A percentile compares a stretch with the other conserved stretches of the same genome.
These are phyloP conservation scores for Botryococcus braunii DNA, from an alignment of 163 green algal species.

Conservation along the genomic window DNA sequence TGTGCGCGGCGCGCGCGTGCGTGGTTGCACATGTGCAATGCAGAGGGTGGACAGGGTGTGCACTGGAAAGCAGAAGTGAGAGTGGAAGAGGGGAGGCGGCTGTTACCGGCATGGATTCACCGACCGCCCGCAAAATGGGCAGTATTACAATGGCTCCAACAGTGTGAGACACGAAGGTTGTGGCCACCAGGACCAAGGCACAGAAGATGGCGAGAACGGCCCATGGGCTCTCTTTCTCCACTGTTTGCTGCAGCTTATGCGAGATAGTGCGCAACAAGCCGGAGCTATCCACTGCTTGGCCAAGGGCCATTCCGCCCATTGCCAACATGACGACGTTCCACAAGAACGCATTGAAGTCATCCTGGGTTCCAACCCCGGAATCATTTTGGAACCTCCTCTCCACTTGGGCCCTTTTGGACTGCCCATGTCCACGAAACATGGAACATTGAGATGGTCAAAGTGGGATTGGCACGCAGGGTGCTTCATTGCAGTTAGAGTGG, in stretches of 20 bases:
- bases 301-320: constrained; percentile 61
- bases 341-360: constrained; percentile 70
- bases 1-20: no score
- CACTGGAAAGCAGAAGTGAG: no score
- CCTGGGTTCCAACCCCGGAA: no score
- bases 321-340: constrained; percentile 78
- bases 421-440: no score
- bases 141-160: constrained; percentile 76
- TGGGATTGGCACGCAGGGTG: no score
- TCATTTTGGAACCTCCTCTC: no score
- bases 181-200: constrained; percentile 43
- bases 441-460: no score
- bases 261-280: constrained; percentile 53
- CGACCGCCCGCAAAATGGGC: constrained; percentile 63
- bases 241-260: not conserved
- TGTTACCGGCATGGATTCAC: constrained; percentile 37
- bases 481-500: no score
- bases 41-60: no score
- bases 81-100: no score
- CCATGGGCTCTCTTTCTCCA: constrained; percentile 33
- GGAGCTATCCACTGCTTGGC: constrained; percentile 54
- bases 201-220: constrained; percentile 53
- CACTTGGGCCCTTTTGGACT: no score
- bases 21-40: no score
- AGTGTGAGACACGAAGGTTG: constrained; percentile 69